Percentiles rank a stretch among this genome's conserved stretches.
Evolutionary conservation across 2,329 filamentous ascomycete genomes (phyloP).

Genomic region (Proliferodiscus dingleyae): DNA sequence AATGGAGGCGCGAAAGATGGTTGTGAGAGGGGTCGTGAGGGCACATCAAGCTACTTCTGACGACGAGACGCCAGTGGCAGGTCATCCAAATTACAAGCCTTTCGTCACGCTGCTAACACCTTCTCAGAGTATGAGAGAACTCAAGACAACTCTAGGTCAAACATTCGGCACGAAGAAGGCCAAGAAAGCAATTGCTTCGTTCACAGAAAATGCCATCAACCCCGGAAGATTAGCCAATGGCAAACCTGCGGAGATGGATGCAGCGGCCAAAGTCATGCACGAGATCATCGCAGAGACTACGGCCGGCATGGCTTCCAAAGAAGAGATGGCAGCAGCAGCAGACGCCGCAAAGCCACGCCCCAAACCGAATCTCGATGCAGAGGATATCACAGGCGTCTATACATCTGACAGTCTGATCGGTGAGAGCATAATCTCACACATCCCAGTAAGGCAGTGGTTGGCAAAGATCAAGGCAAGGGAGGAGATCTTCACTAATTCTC

Average conservation of each 20-base stretch:
- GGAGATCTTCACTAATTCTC: constrained; percentile 51
- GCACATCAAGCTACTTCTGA: constrained; percentile 48
- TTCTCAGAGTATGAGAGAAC: constrained; percentile 51
- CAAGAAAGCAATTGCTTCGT: constrained; percentile 67
- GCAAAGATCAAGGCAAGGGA: constrained; percentile 57
- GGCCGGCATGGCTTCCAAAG: constrained; percentile 60
- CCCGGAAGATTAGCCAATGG: constrained; percentile 31
- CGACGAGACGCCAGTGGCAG: constrained; percentile 36
- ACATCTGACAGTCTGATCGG: constrained; percentile 62
- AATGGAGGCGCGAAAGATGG: constrained; percentile 60
- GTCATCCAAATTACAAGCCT: constrained; percentile 25
- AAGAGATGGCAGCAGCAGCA: constrained; percentile 59
- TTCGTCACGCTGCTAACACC: constrained; percentile 10
- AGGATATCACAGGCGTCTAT: constrained; percentile 69
- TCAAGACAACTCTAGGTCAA: constrained; percentile 65
- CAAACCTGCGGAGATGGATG: constrained; percentile 47
- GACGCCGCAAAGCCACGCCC: constrained; percentile 71
- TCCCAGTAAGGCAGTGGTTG: constrained; percentile 72
- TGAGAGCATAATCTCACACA: constrained; percentile 57
- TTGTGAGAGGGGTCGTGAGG: constrained; percentile 52
- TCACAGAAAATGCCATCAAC: constrained; percentile 65
- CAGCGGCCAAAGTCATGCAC: constrained; percentile 56
- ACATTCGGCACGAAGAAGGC: constrained; percentile 84
- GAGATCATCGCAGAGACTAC: constrained; percentile 57
- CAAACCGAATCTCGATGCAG: constrained; percentile 60